Base-by-base conservation (phyloP, 2,329 filamentous ascomycete genomes). In the Onygena corvina region DNA sequence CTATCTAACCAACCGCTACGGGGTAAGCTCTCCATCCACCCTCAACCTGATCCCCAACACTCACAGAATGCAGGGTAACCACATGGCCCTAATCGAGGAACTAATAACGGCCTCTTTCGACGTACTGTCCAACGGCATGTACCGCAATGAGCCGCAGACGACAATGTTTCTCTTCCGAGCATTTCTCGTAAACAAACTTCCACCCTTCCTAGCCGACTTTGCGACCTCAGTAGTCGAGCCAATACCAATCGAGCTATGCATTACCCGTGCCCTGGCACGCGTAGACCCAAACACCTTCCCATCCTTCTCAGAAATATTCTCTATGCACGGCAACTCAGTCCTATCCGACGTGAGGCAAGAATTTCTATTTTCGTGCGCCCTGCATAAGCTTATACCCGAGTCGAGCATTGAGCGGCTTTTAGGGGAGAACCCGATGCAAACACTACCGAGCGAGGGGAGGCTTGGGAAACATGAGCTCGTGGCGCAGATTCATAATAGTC, bases 21-120 rank as follows among this genome's bases (percentile, higher is more conserved):
- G 84, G 66, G 83, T 85, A 69, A 55, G 69, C 31, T 29, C 29
- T n/a, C 23, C 18, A 11, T 8, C 7, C 33, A 4, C 27, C 18
- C n/a, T 25, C 5, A 14, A 16, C 7, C 25, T 23, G 3, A 25
- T 14, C 4, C 8, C 11, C 31, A 7, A 40, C 20, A 31, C 38
- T 51, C 40, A 52, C 53, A 16, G 58, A 5, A 12, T 1, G 3
- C 49, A 88, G 76, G 84, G 83, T 33, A 84, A 94, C 58, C 75
- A 84, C 35, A 84, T 90, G 64, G 76, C 78, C 9, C 80, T 87
- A 38, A 80, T 85, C 0, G 79, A 87, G 48, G 88, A 95, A 58
- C 73, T 96, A 1, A 84, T 96, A 35, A 76, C 90, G 7, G 86
- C 88, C 1, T 82, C 88, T 0, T 96, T 98, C 60, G 89, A 96